Base-by-base conservation (phyloP, 768 basidiomycete species). In the Russula sp. region DNA sequence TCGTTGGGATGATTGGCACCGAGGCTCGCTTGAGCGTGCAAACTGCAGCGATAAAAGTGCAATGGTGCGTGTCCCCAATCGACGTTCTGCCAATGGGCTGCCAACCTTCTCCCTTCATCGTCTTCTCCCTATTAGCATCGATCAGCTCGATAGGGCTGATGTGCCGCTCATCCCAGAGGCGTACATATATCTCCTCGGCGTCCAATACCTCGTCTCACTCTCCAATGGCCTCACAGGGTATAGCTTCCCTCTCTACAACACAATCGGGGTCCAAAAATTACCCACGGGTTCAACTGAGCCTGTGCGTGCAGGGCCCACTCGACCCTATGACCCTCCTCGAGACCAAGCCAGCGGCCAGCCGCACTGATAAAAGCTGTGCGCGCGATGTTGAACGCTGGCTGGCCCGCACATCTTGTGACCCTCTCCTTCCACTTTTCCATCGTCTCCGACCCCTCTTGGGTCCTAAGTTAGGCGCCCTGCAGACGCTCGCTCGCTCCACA, bases 141-240 rank as follows among this genome's bases (percentile, higher is more conserved):
- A 99, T 73, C 96, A 98, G 74, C 84, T 98, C 14, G 96, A 99
- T 78, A 28, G 98, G 74, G 90, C 93, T 0, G 96, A 99, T 69
- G 86, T 94, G 0, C 97, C 97, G 0, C 80, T 85, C 0, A 94
- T 98, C 59, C 96, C 96, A 0, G 96, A 99, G 64, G 82, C 90
- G 5, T 98, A 99, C 73, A 83, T 96, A 66, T 96, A 95, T 72
- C 87, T 99, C 9, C 83, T 99, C 1, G 92, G 87, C 0, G 83
- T 97, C 0, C 94, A 98, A 70, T 94, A 89, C 71, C 80, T 98
- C 11, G 82, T 89, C 34, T 87, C 91, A 0, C 77, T 99, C 2
- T 92, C 89, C 65, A 92, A 94, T 69, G 94, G 94, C 1, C 87
- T 94, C 58, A 85, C 88, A 0, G 78, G 84, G 0, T 89, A 85